phyloP scores from a whole-genome alignment of 352 stramenopile species.

The Phytophthora palmivora region DNA sequence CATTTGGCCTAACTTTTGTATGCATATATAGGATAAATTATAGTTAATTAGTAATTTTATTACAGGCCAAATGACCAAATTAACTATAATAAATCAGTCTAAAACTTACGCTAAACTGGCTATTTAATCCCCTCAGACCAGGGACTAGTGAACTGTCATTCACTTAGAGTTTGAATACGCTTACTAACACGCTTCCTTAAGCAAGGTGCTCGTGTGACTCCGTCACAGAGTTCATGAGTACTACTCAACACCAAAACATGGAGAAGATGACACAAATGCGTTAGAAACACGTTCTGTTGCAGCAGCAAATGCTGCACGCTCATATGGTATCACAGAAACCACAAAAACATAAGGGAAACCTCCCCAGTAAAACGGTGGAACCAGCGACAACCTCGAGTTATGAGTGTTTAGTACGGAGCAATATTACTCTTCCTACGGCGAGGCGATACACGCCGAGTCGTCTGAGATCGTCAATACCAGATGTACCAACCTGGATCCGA shows the following conservation, averaged over 20 bases:
- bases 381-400: constrained; percentile 1
- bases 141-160: no score
- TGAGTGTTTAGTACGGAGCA: constrained; percentile 15
- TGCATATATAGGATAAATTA: no score
- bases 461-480: constrained; percentile 18
- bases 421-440: background rate
- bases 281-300: constrained; percentile 15
- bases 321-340: constrained; percentile 2
- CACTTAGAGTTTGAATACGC: no score
- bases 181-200: no score
- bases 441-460: constrained; percentile 5
- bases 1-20: no score
- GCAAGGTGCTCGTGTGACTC: no score
- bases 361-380: background rate
- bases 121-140: no score
- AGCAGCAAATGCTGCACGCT: constrained; percentile 20
- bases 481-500: constrained; percentile 8
- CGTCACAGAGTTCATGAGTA: constrained; percentile 6
- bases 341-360: constrained; percentile 4
- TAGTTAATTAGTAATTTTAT: no score
- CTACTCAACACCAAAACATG: constrained; percentile 4
- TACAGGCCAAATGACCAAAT: no score
- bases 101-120: no score
- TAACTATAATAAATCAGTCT: no score
- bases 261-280: constrained; percentile 8